Percentiles rank a stretch among this genome's conserved stretches.
phyloP scores from a whole-genome alignment of 257 asterid genomes.

The Solanum clarkiae region DNA sequence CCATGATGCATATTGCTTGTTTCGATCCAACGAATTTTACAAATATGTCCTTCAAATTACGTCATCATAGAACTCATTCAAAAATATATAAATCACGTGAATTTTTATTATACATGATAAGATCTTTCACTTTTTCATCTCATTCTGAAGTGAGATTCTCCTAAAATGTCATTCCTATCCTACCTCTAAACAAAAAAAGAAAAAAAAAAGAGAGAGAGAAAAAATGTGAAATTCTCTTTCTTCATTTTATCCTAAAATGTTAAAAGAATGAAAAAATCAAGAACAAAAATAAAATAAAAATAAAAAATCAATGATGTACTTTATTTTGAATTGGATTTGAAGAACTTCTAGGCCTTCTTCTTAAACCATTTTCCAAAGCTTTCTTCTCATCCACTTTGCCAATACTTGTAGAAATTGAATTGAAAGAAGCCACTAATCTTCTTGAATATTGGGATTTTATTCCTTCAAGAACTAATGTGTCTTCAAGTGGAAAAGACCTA shows the following conservation, averaged over 20 bases:
- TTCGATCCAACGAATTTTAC: not conserved
- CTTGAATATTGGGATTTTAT: constrained; percentile 11
- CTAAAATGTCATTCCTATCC: not conserved
- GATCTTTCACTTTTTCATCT: not conserved
- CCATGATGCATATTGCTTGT: not conserved
- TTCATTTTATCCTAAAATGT: not conserved
- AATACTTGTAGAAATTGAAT: constrained; percentile 7
- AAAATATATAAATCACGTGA: not conserved
- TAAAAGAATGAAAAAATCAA: not conserved
- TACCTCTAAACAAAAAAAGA: not conserved
- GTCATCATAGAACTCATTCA: accelerated
- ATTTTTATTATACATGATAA: not conserved
- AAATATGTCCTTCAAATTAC: not conserved
- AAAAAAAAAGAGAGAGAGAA: constrained; percentile 1
- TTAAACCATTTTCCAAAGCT: constrained; percentile 28
- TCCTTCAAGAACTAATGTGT: not conserved
- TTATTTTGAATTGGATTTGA: constrained; percentile 48
- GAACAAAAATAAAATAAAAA: not conserved
- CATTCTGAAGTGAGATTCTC: not conserved
- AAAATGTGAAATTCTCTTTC: constrained; percentile 1
- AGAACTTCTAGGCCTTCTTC: constrained; percentile 33
- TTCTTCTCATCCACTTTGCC: constrained; percentile 23
- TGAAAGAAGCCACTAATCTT: constrained; percentile 21
- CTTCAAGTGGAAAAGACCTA: not conserved
- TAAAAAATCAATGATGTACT: not conserved